A percentile compares a stretch with the other conserved stretches of the same genome.
Evolutionary conservation across 768 basidiomycete species (phyloP).

Genomic region (Lentinula sp.): DNA sequence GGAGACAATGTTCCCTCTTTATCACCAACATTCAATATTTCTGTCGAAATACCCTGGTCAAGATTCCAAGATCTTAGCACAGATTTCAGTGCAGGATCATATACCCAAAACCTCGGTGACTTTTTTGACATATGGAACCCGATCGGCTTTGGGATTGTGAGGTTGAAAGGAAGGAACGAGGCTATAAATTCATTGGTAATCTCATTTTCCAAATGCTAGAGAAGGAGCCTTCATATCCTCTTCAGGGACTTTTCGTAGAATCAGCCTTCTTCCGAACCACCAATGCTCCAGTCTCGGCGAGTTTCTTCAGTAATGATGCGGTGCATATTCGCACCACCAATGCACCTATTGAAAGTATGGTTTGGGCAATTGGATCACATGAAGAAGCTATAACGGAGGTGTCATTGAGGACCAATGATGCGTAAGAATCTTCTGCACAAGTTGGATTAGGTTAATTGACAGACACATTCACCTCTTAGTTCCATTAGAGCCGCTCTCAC

Average conservation of each 20-base stretch:
- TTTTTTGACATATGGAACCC: conserved; percentile 1
- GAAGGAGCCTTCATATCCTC: not conserved
- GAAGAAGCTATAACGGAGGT: not conserved
- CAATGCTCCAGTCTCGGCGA: not conserved
- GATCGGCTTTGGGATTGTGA: not conserved
- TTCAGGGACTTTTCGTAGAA: not conserved
- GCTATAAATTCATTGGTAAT: not conserved
- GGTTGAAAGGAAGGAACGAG: not conserved
- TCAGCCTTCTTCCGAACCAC: not conserved
- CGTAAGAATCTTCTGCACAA: not conserved
- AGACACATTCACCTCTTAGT: not conserved
- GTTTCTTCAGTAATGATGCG: not conserved
- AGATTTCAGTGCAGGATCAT: not conserved
- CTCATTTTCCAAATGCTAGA: not conserved
- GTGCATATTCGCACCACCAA: not conserved
- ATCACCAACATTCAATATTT: not conserved
- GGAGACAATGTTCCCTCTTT: not conserved
- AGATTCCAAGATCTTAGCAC: not conserved
- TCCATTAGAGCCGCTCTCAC: not conserved
- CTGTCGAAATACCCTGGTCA: not conserved
- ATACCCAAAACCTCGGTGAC: not conserved
- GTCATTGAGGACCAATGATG: not conserved
- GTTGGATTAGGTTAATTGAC: not conserved
- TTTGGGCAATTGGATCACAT: not conserved
- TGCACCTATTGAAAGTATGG: not conserved